Evolutionary conservation across 257 asterid species (phyloP), one percentile per base, ranked within the genome.

Genomic region (Cordia subcordata): DNA sequence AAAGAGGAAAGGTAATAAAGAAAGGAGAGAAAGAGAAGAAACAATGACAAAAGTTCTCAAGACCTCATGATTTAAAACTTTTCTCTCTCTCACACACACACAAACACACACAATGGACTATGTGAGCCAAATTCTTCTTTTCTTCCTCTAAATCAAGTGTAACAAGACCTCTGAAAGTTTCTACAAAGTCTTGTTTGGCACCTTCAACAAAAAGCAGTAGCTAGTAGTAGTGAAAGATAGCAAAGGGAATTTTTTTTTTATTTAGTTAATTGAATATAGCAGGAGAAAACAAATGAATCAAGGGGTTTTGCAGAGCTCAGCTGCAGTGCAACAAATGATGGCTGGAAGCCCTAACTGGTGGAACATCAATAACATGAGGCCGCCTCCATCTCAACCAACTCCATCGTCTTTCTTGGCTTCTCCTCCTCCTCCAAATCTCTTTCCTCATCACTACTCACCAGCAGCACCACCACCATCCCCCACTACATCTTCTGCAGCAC

Each of bases 261-360:
- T 10, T 53, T 21, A 46, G 49, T 46, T 15, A 55, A 33, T 54
- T 53, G 72, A 66, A 59, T 54, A 54, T 20, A 69, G 56, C 57
- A 67, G 66, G 54, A 5, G 63, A 70, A 64, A 57, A n/a, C 61
- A 39, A 19, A 82, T 85, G 93, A 78, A 88, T 75, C 71, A 84
- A 63, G 93, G 86, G 53, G 61, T 68, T 56, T 57, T 79, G 55
- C 75, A 81, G 60, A 84, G 87, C 76, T 79, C 90, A 10, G 73
- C 82, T 18, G n/a, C 20, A 49, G 82, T 74, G 58, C 90, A 75
- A 53, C 89, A 81, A 61, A 77, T 82, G 81, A 82, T 75, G 67
- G 73, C 75, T 68, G 83, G 81, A 79, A 68, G 68, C 72, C 81
- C 85, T 57, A 78, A 61, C 64, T 79, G 91, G 88, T 79, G 90